These are phyloP conservation scores for Saccharomycopsis javanensis DNA, from an alignment of 805 yeast genomes.

Conservation along the genomic window DNA sequence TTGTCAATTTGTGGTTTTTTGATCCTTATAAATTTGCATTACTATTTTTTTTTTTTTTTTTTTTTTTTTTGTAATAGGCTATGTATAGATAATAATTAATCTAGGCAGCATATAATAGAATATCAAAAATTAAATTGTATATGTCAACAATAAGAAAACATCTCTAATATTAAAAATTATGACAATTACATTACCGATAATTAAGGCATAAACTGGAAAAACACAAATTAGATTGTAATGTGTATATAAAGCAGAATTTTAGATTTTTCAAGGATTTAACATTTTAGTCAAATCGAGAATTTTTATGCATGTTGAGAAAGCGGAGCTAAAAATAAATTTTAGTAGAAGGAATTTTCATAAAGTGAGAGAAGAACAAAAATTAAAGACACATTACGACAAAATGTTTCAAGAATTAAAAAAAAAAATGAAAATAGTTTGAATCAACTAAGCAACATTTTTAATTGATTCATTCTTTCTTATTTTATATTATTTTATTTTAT, in stretches of 20 bases:
- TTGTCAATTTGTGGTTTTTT: too few relatives aligned
- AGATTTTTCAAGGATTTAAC: not conserved
- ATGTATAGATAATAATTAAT: not conserved
- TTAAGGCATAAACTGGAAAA: not conserved
- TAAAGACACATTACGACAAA: slow-evolving; percentile 1
- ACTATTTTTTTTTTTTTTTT: too few relatives aligned
- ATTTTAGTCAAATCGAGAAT: not conserved
- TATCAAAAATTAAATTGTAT: too few relatives aligned
- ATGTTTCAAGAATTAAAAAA: not conserved
- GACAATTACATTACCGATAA: too few relatives aligned
- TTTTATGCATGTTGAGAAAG: not conserved
- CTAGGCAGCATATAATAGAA: too few relatives aligned
- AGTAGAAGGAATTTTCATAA: not conserved
- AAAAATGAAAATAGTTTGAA: not conserved
- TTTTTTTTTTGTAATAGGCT: too few relatives aligned
- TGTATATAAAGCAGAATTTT: not conserved
- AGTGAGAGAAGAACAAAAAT: not conserved
- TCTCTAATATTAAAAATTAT: too few relatives aligned
- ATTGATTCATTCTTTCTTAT: not conserved
- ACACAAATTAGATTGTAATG: not conserved
- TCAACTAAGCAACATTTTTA: too few relatives aligned
- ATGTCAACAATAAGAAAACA: too few relatives aligned
- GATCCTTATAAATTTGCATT: too few relatives aligned
- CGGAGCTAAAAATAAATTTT: not conserved
- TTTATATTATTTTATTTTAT: too few relatives aligned